phyloP scores from a whole-genome alignment of 441 rosid genomes.

The Metrosideros polymorpha region DNA sequence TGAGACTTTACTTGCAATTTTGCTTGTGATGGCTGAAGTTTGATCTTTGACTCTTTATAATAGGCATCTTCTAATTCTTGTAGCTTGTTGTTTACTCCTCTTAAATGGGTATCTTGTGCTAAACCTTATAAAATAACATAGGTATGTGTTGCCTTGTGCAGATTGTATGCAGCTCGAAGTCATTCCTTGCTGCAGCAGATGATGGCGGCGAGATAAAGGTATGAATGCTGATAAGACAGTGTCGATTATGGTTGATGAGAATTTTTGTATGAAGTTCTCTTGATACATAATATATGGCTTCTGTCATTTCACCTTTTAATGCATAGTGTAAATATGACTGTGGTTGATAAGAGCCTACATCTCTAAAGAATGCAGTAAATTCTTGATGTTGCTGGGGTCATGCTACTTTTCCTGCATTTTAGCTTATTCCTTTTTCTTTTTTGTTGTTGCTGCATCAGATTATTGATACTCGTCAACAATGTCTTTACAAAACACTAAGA shows the following conservation, averaged over 20 bases:
- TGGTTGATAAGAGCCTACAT: neutral
- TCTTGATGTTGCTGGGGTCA: neutral
- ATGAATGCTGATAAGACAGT: neutral
- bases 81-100: neutral
- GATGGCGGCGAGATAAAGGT: constrained; percentile 91
- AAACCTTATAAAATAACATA: neutral
- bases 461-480: constrained; percentile 52
- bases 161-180: constrained; percentile 64
- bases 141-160: constrained; percentile 15
- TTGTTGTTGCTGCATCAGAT: constrained; percentile 47
- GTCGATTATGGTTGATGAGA: neutral
- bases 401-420: neutral
- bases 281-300: neutral
- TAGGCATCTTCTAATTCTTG: neutral
- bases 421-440: constrained; percentile 2
- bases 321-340: neutral
- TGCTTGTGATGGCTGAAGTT: neutral
- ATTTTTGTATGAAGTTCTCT: neutral
- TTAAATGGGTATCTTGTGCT: neutral
- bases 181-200: constrained; percentile 73
- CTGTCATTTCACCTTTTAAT: neutral
- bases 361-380: neutral
- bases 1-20: neutral
- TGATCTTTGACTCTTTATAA: neutral
- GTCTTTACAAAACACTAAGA: constrained; percentile 76